Evolutionary conservation across 257 asterid genomes (phyloP).

Genomic region (Galeopsis tetrahit): DNA sequence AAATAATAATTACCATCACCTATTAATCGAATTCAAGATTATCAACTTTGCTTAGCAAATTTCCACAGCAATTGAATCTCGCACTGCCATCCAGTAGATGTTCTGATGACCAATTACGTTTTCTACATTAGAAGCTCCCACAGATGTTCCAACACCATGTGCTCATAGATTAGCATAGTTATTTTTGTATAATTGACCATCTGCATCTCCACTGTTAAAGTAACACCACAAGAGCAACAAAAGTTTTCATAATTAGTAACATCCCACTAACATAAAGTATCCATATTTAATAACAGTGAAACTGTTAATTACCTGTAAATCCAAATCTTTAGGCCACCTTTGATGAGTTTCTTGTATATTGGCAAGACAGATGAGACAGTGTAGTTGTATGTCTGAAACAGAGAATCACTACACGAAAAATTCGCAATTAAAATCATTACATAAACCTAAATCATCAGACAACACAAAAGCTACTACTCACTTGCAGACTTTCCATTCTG

Average conservation of each 20-base stretch:
- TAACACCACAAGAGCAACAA: not conserved
- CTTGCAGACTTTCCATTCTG: slow-evolving; percentile 74
- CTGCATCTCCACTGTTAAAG: slow-evolving; percentile 77
- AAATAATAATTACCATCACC: no score
- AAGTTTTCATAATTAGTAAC: not conserved
- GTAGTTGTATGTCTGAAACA: slow-evolving; percentile 56
- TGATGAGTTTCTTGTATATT: slow-evolving; percentile 62
- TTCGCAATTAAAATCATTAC: not conserved
- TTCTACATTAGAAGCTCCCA: no score
- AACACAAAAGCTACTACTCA: slow-evolving; percentile 14
- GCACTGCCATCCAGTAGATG: no score
- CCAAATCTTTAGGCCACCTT: slow-evolving; percentile 90
- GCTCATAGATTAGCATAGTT: no score
- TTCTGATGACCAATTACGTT: no score
- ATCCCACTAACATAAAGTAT: not conserved
- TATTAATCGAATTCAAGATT: no score
- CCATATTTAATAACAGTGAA: not conserved
- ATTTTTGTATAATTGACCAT: no score
- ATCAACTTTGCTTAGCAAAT: no score
- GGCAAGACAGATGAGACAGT: slow-evolving; percentile 68
- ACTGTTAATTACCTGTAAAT: slow-evolving; percentile 62
- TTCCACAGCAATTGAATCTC: no score
- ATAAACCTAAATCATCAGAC: not conserved
- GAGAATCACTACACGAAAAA: slow-evolving; percentile 49
- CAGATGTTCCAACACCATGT: no score